phyloP scores from a whole-genome alignment of 192 early-diverging fungal species.

The Cetraspora pellucida region DNA sequence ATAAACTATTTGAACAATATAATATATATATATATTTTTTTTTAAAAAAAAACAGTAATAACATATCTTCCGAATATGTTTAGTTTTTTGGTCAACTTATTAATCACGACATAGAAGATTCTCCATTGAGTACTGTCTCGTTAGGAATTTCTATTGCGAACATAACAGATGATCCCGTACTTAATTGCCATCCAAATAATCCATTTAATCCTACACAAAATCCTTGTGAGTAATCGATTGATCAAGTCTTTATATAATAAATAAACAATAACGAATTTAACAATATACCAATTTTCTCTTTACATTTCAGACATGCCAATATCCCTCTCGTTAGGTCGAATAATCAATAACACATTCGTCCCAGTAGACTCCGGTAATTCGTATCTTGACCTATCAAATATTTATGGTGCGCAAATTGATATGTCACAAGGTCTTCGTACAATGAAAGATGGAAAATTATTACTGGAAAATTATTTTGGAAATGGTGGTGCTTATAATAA shows the following conservation, averaged over 20 bases:
- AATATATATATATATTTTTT: no score
- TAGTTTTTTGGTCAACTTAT: conserved; percentile 22
- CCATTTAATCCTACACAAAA: not conserved
- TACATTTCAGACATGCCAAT: not conserved
- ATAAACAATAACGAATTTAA: no score
- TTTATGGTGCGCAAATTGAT: not conserved
- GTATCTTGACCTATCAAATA: not conserved
- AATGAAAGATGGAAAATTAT: not conserved
- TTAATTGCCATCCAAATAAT: not conserved
- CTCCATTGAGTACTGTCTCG: not conserved
- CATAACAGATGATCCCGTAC: not conserved
- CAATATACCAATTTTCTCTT: no score
- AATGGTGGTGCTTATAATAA: conserved; percentile 18
- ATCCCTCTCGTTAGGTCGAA: not conserved
- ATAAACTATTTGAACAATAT: no score
- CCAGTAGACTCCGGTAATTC: not conserved
- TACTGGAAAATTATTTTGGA: not conserved
- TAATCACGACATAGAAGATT: conserved; percentile 20
- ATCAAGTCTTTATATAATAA: not conserved
- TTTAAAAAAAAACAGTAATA: no score
- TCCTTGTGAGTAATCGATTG: not conserved
- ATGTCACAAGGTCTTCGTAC: not conserved
- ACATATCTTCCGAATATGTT: not conserved
- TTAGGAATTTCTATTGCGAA: not conserved
- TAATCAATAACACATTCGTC: not conserved